Evolutionary conservation across 257 asterid species (phyloP).

Genomic region (Capsicum pubescens): DNA sequence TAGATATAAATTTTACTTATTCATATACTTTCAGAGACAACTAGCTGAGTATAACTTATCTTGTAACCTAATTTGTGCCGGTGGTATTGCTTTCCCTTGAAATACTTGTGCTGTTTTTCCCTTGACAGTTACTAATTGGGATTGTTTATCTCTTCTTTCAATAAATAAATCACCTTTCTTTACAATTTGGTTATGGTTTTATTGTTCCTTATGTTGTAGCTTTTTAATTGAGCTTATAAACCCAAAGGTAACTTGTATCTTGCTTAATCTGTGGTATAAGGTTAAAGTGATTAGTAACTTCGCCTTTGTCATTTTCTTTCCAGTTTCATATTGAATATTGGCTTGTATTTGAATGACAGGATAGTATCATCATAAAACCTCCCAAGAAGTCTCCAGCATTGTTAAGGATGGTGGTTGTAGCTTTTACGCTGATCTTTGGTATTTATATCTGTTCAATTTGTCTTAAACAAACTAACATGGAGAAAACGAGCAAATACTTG

Average conservation of each 20-base stretch:
- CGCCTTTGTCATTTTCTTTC: background rate
- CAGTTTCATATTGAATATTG: constrained; percentile 27
- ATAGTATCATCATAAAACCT: constrained; percentile 60
- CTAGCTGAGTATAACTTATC: background rate
- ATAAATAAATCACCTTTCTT: background rate
- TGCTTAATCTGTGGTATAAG: background rate
- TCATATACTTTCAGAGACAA: background rate
- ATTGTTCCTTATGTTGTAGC: background rate
- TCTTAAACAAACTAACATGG: constrained; percentile 60
- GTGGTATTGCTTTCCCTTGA: background rate
- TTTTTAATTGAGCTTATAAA: background rate
- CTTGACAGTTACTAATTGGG: background rate
- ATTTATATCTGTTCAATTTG: constrained; percentile 76
- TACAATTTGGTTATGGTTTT: background rate
- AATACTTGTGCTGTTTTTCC: background rate
- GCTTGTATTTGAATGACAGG: constrained; percentile 51
- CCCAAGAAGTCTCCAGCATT: constrained; percentile 76
- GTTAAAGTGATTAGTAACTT: constrained; percentile 1
- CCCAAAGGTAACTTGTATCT: background rate
- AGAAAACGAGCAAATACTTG: constrained; percentile 39
- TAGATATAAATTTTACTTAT: background rate
- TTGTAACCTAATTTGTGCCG: constrained; percentile 6
- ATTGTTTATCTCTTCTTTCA: background rate
- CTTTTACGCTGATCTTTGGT: constrained; percentile 71
- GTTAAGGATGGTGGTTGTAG: constrained; percentile 66